Evolutionary conservation across 192 early-diverging fungal genomes (phyloP).

Genomic region (Coemansia erecta): DNA sequence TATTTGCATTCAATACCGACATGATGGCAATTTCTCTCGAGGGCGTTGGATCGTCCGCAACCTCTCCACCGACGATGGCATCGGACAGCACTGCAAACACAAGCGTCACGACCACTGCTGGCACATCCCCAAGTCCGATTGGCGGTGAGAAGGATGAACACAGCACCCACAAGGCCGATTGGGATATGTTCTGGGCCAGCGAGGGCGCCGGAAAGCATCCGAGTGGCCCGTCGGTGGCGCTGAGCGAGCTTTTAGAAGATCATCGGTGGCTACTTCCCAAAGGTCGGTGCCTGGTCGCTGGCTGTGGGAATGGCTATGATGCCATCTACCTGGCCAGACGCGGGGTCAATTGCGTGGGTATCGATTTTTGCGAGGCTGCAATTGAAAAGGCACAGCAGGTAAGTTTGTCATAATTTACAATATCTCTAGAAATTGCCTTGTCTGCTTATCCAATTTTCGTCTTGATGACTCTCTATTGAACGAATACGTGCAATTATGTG

Average conservation of each 20-base stretch:
- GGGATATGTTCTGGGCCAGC: conserved; percentile 34
- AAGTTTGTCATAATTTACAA: not conserved
- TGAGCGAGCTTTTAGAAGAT: conserved; percentile 42
- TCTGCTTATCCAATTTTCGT: too few species aligned
- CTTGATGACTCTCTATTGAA: too few species aligned
- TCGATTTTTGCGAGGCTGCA: conserved; percentile 66
- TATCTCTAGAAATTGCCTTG: too few species aligned
- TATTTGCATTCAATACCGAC: conserved; percentile 1
- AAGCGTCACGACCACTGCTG: too few species aligned
- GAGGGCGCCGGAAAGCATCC: conserved; percentile 17
- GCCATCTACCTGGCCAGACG: conserved; percentile 67
- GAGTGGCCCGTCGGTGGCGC: conserved; percentile 28
- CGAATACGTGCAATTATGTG: too few species aligned
- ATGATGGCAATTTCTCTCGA: conserved; percentile 44
- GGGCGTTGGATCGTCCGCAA: conserved; percentile 6
- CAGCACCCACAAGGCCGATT: conserved; percentile 17
- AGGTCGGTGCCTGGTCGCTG: conserved; percentile 43
- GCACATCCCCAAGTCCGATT: too few species aligned
- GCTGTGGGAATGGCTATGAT: conserved; percentile 64
- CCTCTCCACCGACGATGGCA: not conserved
- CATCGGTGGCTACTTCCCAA: conserved; percentile 46
- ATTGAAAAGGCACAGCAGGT: conserved; percentile 50
- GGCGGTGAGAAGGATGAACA: too few species aligned
- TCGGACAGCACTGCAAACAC: not conserved
- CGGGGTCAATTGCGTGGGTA: conserved; percentile 51